Conservation (phyloP, 2,329 filamentous ascomycete genomes). For the Colletotrichum eleusines region DNA sequence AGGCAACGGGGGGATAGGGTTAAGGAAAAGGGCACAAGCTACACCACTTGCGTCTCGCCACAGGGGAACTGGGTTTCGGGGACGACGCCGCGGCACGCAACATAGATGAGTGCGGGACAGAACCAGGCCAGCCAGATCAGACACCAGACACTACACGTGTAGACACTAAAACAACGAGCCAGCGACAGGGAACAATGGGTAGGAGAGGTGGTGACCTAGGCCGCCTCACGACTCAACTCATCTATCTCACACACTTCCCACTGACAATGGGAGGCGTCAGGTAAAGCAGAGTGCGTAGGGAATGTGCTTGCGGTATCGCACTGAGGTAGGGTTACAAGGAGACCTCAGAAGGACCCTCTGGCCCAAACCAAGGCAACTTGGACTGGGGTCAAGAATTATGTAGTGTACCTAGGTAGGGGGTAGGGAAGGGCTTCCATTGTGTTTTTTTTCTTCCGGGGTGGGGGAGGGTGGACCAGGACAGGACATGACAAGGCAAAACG, state of each 20-base stretch:
- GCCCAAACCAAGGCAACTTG: background rate
- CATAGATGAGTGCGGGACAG: slow-evolving; percentile 16
- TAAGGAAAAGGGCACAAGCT: slow-evolving; percentile 18
- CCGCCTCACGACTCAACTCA: slow-evolving; percentile 15
- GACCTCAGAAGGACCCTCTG: background rate
- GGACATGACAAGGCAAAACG: slow-evolving; percentile 12
- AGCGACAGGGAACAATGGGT: background rate
- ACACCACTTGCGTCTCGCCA: slow-evolving; percentile 29
- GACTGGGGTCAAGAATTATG: background rate
- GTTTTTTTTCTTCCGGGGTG: no score
- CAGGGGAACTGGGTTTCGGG: slow-evolving; percentile 28
- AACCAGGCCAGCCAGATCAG: slow-evolving; percentile 2
- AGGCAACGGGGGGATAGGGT: background rate
- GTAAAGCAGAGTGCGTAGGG: background rate
- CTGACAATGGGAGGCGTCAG: background rate
- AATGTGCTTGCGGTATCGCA: no score
- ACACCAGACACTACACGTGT: background rate
- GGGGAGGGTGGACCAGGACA: background rate
- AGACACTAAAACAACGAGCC: background rate
- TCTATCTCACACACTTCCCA: background rate
- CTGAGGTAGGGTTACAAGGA: background rate
- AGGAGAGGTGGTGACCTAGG: background rate
- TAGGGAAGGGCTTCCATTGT: background rate
- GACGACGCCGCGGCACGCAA: slow-evolving; percentile 21
- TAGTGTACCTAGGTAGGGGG: background rate